These are phyloP conservation scores for Iberis pinnata DNA, from an alignment of 345 rosid genomes.

Conservation along the genomic window DNA sequence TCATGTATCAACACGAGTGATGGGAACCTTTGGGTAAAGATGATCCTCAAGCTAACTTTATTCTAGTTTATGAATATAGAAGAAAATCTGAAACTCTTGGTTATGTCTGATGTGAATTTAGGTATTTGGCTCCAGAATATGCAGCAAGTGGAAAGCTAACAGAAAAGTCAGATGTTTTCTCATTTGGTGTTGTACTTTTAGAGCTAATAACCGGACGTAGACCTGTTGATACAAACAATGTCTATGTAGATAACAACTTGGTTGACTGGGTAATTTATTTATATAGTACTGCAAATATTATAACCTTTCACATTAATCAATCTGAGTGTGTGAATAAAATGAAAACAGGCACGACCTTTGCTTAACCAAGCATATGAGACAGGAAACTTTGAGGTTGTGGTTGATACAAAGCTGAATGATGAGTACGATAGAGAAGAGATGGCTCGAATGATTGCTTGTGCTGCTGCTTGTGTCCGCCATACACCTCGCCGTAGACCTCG, in stretches of 20 bases:
- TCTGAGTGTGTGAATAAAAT: no score
- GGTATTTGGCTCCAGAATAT: constrained; percentile 82
- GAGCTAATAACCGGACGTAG: constrained; percentile 71
- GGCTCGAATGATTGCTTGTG: constrained; percentile 59
- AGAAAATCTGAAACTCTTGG: no score
- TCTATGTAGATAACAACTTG: no score
- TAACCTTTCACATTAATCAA: no score
- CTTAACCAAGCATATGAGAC: no score
- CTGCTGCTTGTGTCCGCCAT: constrained; percentile 72
- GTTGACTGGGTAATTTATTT: constrained; percentile 61
- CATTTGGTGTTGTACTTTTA: constrained; percentile 66
- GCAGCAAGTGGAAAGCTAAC: constrained; percentile 73
- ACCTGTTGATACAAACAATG: no score
- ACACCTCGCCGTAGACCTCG: constrained; percentile 64
- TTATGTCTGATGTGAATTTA: no score
- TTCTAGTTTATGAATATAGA: no score
- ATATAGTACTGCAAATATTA: not conserved
- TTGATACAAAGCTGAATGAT: constrained; percentile 45
- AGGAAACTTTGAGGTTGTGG: constrained; percentile 30
- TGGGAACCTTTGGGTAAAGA: constrained; percentile 78
- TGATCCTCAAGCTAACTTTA: no score
- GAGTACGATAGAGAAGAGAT: constrained; percentile 44
- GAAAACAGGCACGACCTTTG: constrained; percentile 73
- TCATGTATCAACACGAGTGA: constrained; percentile 70
- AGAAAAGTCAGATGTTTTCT: constrained; percentile 74